Conservation (phyloP, 2,329 filamentous ascomycete genomes). For the Thyridium curvatum region DNA sequence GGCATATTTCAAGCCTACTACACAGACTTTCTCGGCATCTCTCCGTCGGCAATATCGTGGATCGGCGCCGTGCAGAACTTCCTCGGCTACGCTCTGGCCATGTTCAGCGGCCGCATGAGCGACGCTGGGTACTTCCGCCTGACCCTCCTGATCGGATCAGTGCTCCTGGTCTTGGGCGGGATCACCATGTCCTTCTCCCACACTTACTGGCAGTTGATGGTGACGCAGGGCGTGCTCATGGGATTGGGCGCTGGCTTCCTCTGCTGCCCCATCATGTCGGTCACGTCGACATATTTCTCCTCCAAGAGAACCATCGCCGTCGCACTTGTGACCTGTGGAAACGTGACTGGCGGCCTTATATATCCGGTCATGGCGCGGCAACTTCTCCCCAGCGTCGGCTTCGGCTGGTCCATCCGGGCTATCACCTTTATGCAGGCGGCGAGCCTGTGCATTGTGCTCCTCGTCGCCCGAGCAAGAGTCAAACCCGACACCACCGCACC, state of each 20-base stretch:
- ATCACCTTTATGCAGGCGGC: slow-evolving; percentile 32
- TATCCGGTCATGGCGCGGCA: slow-evolving; percentile 28
- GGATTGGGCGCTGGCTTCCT: slow-evolving; percentile 27
- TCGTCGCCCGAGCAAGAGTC: slow-evolving; percentile 26
- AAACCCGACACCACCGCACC: slow-evolving; percentile 25
- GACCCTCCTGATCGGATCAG: slow-evolving; percentile 5
- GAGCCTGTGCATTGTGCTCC: slow-evolving; percentile 17
- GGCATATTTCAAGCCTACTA: slow-evolving; percentile 14
- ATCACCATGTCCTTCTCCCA: slow-evolving; percentile 8
- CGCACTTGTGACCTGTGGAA: slow-evolving; percentile 23
- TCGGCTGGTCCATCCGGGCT: slow-evolving; percentile 28
- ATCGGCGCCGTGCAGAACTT: slow-evolving; percentile 11
- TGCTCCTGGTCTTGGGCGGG: slow-evolving; percentile 5
- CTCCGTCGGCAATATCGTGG: slow-evolving; percentile 13
- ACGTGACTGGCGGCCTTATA: slow-evolving; percentile 28
- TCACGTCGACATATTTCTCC: slow-evolving; percentile 30
- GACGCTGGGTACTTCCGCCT: slow-evolving; percentile 10
- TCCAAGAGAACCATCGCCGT: slow-evolving; percentile 23
- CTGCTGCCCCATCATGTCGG: slow-evolving; percentile 26
- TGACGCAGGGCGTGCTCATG: slow-evolving; percentile 28
- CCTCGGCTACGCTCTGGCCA: slow-evolving; percentile 7
- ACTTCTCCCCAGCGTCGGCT: slow-evolving; percentile 26
- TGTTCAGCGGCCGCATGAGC: slow-evolving; percentile 7
- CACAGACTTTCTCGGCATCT: slow-evolving; percentile 21
- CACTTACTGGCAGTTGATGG: slow-evolving; percentile 13